Evolutionary conservation across 1,284 basidiomycete species (phyloP), one percentile per base, ranked within the genome.

Genomic region (Crepidotus sp.): DNA sequence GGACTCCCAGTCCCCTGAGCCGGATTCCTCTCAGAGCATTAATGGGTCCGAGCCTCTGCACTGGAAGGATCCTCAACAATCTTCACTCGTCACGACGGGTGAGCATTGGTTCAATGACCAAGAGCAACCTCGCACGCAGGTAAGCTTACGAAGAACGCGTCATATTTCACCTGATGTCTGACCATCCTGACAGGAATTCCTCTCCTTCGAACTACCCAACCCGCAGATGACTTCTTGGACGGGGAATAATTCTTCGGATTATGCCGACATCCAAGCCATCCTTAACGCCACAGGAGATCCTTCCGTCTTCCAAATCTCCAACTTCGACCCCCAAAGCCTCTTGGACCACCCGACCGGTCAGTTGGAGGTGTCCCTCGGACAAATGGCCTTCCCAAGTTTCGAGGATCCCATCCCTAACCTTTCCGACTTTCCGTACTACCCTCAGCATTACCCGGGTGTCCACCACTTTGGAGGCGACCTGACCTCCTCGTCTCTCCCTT

Each of bases 361-460:
- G n/a, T 51, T 70, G 22, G 59, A 65, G 29, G 48, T 70, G 7
- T 52, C 52, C 10, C 35, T 66, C 49, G 60, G 57, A 30, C 46
- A 55, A 1, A 44, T 57, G 15, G 17, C 36, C 14, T 40, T 52
- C 14, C 31, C 54, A 31, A 15, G 34, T 35, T 48, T 50, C 21
- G 45, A 50, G 14, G 52, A 57, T 30, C 45, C 49, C n/a, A 39
- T 55, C 29, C 43, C 51, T 36, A 43, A 45, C 17, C 21, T 52
- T n/a, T 31, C 40, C 40, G 55, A 54, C 49, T 44, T 54, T 41
- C 45, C 36, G 30, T 49, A 45, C 57, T 38, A 43, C 36, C 30
- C 32, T n/a, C 41, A 37, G n/a, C 14, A 32, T 6, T 40, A 39
- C 22, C 2, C 26, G 10, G 38, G 43, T 15, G 3, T 48, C 36